A percentile compares a stretch with the other conserved stretches of the same genome.
These are phyloP conservation scores for Pogostemon cablin DNA, from an alignment of 257 asterid species.

Conservation along the genomic window DNA sequence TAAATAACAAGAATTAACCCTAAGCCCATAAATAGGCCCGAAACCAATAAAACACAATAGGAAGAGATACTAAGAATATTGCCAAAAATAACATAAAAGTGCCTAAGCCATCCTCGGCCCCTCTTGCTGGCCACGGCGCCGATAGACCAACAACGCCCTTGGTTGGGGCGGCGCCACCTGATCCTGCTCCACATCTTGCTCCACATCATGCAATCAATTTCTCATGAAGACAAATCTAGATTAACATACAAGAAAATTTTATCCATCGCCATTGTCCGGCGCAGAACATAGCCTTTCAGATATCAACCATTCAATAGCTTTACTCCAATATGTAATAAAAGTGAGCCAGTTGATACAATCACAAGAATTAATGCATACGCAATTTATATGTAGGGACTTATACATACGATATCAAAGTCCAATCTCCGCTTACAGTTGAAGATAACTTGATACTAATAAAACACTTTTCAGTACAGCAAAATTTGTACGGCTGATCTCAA, in stretches of 20 bases:
- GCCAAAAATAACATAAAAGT: no score
- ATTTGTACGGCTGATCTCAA: background rate
- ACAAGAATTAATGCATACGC: background rate
- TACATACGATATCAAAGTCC: background rate
- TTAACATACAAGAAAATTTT: no score
- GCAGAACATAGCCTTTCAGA: background rate
- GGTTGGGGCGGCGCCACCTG: no score
- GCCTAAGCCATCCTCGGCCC: no score
- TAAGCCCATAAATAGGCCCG: no score
- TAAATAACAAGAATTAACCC: no score
- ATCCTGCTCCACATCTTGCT: no score
- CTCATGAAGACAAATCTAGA: background rate
- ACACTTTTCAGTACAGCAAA: background rate
- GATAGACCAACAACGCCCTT: no score
- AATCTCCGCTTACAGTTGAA: background rate
- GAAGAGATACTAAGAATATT: no score
- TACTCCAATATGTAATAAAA: background rate
- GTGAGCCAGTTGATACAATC: conserved; percentile 3
- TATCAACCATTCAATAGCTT: background rate
- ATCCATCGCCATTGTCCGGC: no score
- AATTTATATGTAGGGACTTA: background rate
- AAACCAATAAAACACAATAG: no score
- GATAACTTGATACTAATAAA: conserved; percentile 19
- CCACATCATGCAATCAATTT: conserved; percentile 2
- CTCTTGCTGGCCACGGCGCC: no score